A percentile compares a stretch with the other conserved stretches of the same genome.
Conservation (phyloP, 352 stramenopile species). For the Saprolegnia diclina region DNA sequence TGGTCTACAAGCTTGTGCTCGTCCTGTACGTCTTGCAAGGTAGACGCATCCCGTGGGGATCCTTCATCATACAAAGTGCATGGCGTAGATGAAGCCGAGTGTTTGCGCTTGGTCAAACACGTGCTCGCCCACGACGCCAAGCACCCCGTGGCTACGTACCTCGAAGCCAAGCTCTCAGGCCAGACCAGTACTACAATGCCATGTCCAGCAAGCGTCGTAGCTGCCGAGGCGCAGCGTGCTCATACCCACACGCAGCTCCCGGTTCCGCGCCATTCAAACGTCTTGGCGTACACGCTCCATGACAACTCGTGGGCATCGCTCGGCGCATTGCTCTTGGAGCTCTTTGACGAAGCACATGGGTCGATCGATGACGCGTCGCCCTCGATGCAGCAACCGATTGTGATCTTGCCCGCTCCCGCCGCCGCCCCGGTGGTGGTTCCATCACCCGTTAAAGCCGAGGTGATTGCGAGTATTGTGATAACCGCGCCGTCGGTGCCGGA, state of each 20-base stretch:
- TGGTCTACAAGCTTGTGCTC: slow-evolving; percentile 17
- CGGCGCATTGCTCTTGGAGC: slow-evolving; percentile 11
- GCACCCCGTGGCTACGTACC: background rate
- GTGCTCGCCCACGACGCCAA: slow-evolving; percentile 1
- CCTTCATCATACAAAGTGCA: background rate
- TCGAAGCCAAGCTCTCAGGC: background rate
- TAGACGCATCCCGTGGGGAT: background rate
- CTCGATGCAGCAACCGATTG: background rate
- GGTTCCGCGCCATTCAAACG: background rate
- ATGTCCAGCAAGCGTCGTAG: no score
- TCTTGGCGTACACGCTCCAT: background rate
- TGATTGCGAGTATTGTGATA: background rate
- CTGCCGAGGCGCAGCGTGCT: no score
- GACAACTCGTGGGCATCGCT: slow-evolving; percentile 13
- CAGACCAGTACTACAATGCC: no score
- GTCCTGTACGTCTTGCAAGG: slow-evolving; percentile 19
- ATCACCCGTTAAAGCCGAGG: background rate
- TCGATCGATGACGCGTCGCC: background rate
- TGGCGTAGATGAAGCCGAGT: slow-evolving; percentile 13
- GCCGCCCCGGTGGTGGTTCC: background rate
- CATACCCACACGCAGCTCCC: background rate
- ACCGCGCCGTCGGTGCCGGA: background rate
- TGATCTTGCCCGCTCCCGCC: background rate
- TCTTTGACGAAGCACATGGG: slow-evolving; percentile 10
- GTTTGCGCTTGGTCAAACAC: slow-evolving; percentile 2